Conservation (phyloP, 2,329 filamentous ascomycete genomes). For the Didymella pomorum region DNA sequence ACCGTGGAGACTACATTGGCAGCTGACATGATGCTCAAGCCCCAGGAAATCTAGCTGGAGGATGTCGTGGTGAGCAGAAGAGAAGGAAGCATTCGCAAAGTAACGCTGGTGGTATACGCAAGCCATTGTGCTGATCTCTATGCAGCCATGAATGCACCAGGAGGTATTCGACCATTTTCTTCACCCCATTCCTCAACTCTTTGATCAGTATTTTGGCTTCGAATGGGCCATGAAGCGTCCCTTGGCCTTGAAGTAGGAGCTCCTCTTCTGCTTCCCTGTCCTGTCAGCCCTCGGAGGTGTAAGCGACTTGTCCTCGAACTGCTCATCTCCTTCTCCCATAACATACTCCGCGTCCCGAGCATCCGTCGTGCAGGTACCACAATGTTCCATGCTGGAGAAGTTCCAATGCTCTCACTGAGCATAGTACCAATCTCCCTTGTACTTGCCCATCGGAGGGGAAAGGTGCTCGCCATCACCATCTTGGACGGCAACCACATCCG, state of each 20-base stretch:
- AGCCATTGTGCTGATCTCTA: neutral
- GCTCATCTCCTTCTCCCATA: too few species aligned
- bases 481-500: too few species aligned
- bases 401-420: too few species aligned
- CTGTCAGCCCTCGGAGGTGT: too few species aligned
- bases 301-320: too few species aligned
- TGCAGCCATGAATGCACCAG: neutral
- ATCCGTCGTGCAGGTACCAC: too few species aligned
- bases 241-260: neutral
- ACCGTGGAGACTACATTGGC: neutral
- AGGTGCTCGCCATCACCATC: too few species aligned
- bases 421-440: too few species aligned
- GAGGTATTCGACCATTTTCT: neutral
- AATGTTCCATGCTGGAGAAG: too few species aligned
- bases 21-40: neutral
- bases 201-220: neutral
- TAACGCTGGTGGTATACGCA: neutral
- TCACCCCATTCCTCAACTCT: neutral
- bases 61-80: neutral
- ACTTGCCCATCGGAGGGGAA: too few species aligned
- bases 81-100: neutral
- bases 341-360: too few species aligned
- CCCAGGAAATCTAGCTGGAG: neutral
- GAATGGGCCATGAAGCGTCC: neutral
- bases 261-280: too few species aligned